Evolutionary conservation across 192 early-diverging fungal species (phyloP).

Genomic region (Irineochytrium annulatum): DNA sequence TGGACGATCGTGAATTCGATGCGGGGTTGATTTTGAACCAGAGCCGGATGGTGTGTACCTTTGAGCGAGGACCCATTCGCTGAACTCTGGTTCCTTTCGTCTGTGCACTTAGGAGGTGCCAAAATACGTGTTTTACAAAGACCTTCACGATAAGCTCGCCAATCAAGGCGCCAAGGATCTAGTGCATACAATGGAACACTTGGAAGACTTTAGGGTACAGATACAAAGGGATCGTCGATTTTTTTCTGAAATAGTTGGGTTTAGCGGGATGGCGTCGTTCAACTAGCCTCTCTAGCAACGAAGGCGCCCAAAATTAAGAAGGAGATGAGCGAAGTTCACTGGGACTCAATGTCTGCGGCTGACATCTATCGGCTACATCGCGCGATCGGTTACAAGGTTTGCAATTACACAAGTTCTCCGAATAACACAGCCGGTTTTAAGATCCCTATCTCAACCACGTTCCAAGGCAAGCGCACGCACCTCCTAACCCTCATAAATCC

Average conservation of each 20-base stretch:
- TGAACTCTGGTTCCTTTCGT: too few species aligned
- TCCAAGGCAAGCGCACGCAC: slow-evolving; percentile 40
- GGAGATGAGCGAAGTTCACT: slow-evolving; percentile 54
- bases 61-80: background rate
- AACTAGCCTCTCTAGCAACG: slow-evolving; percentile 14
- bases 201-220: slow-evolving; percentile 55
- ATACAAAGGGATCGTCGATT: background rate
- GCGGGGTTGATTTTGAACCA: slow-evolving; percentile 80
- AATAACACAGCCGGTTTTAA: slow-evolving; percentile 22
- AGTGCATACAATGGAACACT: slow-evolving; percentile 55
- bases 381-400: slow-evolving; percentile 72
- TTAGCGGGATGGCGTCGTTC: background rate
- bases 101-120: slow-evolving; percentile 24
- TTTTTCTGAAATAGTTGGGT: background rate
- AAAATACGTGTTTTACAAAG: slow-evolving; percentile 7
- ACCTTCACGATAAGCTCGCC: slow-evolving; percentile 42
- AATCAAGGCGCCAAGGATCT: slow-evolving; percentile 56
- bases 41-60: slow-evolving; percentile 44
- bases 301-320: slow-evolving; percentile 67
- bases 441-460: slow-evolving; percentile 52
- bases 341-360: slow-evolving; percentile 54
- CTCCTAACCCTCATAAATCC: slow-evolving; percentile 31
- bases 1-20: slow-evolving; percentile 76
- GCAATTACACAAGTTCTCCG: slow-evolving; percentile 5
- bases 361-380: slow-evolving; percentile 62